A percentile compares a stretch with the other conserved stretches of the same genome.
phyloP scores from a whole-genome alignment of 2,329 filamentous ascomycete species.

The Claviceps capensis region DNA sequence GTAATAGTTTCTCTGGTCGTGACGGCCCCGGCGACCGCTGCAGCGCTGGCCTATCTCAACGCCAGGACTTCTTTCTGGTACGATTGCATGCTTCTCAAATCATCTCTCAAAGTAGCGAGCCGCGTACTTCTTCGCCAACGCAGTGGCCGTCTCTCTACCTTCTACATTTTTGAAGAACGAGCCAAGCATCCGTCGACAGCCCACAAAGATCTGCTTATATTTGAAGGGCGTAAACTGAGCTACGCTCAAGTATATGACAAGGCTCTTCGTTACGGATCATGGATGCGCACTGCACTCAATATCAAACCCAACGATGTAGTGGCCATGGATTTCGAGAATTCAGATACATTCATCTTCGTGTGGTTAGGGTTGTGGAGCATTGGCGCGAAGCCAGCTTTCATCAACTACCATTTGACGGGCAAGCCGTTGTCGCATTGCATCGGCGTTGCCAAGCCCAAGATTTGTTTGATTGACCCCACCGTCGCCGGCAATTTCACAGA shows the following conservation, averaged over 20 bases:
- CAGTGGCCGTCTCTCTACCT: slow-evolving; percentile 51
- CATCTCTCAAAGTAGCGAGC: slow-evolving; percentile 32
- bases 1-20: slow-evolving; percentile 42
- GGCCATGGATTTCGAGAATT: slow-evolving; percentile 71
- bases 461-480: slow-evolving; percentile 56
- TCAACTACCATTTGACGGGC: slow-evolving; percentile 73
- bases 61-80: slow-evolving; percentile 54
- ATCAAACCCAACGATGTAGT: slow-evolving; percentile 63
- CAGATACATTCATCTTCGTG: slow-evolving; percentile 61
- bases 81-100: slow-evolving; percentile 48
- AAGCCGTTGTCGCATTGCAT: slow-evolving; percentile 63
- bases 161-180: slow-evolving; percentile 59
- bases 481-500: slow-evolving; percentile 43
- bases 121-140: slow-evolving; percentile 33
- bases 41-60: slow-evolving; percentile 65
- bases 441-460: slow-evolving; percentile 47
- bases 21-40: slow-evolving; percentile 47
- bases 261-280: slow-evolving; percentile 59
- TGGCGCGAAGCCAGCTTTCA: slow-evolving; percentile 69
- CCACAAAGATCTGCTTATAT: slow-evolving; percentile 49
- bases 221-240: slow-evolving; percentile 54
- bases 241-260: slow-evolving; percentile 64
- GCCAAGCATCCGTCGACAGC: slow-evolving; percentile 39
- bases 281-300: slow-evolving; percentile 51
- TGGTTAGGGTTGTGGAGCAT: slow-evolving; percentile 71